Evolutionary conservation across 805 yeast species (phyloP), one percentile per base, ranked within the genome.

Genomic region (Wickerhamiella parazyma): DNA sequence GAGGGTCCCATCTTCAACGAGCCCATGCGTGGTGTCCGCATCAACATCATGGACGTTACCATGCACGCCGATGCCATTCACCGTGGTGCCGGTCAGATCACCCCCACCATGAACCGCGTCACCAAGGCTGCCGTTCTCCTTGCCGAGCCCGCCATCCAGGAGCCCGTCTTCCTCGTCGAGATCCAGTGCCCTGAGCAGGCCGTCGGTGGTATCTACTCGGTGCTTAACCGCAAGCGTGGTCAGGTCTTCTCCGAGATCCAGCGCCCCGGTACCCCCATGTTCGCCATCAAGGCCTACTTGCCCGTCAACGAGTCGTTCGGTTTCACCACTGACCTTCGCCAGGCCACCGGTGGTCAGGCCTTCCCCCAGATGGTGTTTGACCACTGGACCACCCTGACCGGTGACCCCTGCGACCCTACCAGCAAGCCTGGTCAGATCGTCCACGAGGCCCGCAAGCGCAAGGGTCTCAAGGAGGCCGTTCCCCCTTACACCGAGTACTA

Each of bases 341-440:
- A 89, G 76, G 95, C 97, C 67, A 89, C 98, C 66, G 96, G 95
- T 83, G 98, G 98, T 72, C 98, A 89, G 79, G 98, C 98, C 71
- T 89, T 89, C 98, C 98, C 98, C 74, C 97, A 89, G 76, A 78
- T 91, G 94, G 93, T 91, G 71, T 91, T 89, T 73, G 97, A 91
- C 72, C 98, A 89, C 72, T 89, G 97, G 97, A 74, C 85, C 57
- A 70, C 84, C 62, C 73, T 91, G 76, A 64, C 66, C 59, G 94
- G 95, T 71, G 91, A 86, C 71, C 94, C 94, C 67, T 72, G 81
- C 58, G 97, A 89, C 72, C 79, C 87, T 66, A 57, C 79, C 62
- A 57, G 78, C 58, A 76, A 75, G 72, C 75, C 81, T 59, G 81
- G 81, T 69, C 65, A 62, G 56, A 75, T 76, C 58, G 81, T 76